Evolutionary conservation across 164 flowering plant genomes (phyloP).

Genomic region (Kingdonia uniflora): DNA sequence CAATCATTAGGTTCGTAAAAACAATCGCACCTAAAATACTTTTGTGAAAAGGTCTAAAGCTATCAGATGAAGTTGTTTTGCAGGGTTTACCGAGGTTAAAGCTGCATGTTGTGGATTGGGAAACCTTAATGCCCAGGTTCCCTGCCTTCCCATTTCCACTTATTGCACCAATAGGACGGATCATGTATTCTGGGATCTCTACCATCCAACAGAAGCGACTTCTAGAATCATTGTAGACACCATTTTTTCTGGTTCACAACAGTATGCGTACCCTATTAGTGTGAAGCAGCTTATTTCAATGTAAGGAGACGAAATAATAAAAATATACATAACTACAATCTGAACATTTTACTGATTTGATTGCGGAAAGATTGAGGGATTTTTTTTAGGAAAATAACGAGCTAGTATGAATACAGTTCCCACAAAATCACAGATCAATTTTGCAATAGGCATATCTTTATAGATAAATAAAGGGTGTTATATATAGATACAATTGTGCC

Average conservation of each 20-base stretch:
- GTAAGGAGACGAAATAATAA: background rate
- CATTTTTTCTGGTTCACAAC: constrained; percentile 31
- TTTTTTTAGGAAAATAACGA: too few species aligned
- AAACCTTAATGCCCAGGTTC: constrained; percentile 31
- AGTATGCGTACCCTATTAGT: constrained; percentile 34
- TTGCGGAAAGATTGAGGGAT: too few species aligned
- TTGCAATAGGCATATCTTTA: too few species aligned
- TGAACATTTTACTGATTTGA: too few species aligned
- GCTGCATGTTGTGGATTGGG: constrained; percentile 88
- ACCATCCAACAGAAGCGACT: constrained; percentile 67
- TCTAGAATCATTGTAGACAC: constrained; percentile 24
- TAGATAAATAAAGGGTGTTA: too few species aligned
- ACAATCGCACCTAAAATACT: too few species aligned
- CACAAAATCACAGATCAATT: too few species aligned
- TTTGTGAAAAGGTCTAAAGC: too few species aligned
- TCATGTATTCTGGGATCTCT: constrained; percentile 79
- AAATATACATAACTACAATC: background rate
- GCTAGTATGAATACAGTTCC: too few species aligned
- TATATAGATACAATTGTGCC: too few species aligned
- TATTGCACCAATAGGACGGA: constrained; percentile 49
- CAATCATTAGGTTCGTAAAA: too few species aligned
- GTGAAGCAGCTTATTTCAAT: constrained; percentile 29
- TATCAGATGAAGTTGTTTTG: background rate
- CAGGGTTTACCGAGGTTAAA: constrained; percentile 65
- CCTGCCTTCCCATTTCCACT: constrained; percentile 47